These are phyloP conservation scores for Fennellomyces sp. DNA, from an alignment of 371 early-diverging fungal species.

Conservation along the genomic window DNA sequence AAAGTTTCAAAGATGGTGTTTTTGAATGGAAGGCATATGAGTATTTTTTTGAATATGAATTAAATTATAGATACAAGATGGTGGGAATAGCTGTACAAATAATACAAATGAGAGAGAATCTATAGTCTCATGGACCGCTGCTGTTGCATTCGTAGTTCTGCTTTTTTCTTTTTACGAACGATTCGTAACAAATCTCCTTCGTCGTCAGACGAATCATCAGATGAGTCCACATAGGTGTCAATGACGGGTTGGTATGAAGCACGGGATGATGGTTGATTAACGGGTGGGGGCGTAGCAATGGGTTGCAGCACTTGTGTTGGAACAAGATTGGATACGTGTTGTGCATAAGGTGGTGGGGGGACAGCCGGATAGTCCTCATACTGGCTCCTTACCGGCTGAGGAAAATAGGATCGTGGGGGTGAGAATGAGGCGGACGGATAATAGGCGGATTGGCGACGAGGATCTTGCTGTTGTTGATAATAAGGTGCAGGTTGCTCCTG, in stretches of 20 bases:
- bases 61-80: no score
- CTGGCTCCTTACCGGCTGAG: background rate
- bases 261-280: background rate
- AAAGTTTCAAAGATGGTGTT: no score
- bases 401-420: background rate
- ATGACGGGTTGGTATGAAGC: background rate
- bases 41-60: no score
- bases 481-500: background rate
- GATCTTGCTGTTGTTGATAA: background rate
- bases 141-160: slow-evolving; percentile 14
- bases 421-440: background rate
- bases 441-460: background rate
- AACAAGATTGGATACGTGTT: background rate
- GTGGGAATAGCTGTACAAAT: no score
- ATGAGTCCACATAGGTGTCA: slow-evolving; percentile 5
- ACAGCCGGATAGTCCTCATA: background rate
- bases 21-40: no score
- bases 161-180: slow-evolving; percentile 26
- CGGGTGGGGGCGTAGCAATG: background rate
- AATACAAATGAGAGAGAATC: no score
- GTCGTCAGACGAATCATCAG: slow-evolving; percentile 22
- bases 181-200: slow-evolving; percentile 28
- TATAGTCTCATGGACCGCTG: background rate
- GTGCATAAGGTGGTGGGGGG: background rate
- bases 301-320: slow-evolving; percentile 2